Conservation (phyloP, 225 moss, liverwort and hornwort genomes). For the Lunularia cruciata region DNA sequence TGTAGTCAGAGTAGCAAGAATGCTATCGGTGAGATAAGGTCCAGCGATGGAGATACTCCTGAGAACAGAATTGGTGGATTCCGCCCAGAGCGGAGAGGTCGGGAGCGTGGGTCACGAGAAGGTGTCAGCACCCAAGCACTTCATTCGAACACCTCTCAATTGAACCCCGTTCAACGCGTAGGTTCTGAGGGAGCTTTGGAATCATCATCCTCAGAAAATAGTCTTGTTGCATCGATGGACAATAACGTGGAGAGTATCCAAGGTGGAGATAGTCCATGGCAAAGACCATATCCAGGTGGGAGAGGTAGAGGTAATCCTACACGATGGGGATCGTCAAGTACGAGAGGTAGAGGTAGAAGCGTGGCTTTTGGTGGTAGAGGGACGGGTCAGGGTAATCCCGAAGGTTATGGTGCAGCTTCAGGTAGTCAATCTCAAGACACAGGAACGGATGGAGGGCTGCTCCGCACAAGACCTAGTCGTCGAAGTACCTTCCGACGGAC, state of each 20-base stretch:
- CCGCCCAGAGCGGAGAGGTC: slow-evolving; percentile 67
- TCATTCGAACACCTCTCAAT: slow-evolving; percentile 42
- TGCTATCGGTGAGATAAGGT: slow-evolving; percentile 44
- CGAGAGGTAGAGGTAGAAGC: slow-evolving; percentile 60
- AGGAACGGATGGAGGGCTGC: slow-evolving; percentile 50
- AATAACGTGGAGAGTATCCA: slow-evolving; percentile 40
- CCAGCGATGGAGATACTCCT: slow-evolving; percentile 42
- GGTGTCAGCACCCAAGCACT: slow-evolving; percentile 21
- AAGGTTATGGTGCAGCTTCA: slow-evolving; percentile 41
- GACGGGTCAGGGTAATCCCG: slow-evolving; percentile 41
- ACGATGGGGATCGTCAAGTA: slow-evolving; percentile 47
- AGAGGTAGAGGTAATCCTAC: slow-evolving; percentile 67
- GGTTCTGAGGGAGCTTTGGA: slow-evolving; percentile 49
- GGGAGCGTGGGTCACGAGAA: slow-evolving; percentile 61
- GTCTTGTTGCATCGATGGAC: slow-evolving; percentile 20
- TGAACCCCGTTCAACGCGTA: slow-evolving; percentile 49
- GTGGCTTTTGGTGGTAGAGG: slow-evolving; percentile 50
- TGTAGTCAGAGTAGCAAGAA: slow-evolving; percentile 41
- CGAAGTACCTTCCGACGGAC: slow-evolving; percentile 72
- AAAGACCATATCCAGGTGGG: slow-evolving; percentile 42
- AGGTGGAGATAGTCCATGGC: slow-evolving; percentile 56
- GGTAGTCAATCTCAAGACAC: slow-evolving; percentile 42
- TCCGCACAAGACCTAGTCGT: slow-evolving; percentile 65
- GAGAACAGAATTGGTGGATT: slow-evolving; percentile 48
- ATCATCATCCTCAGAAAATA: slow-evolving; percentile 39